phyloP scores from a whole-genome alignment of 1,284 basidiomycete species.

The Apiotrichum siamense region DNA sequence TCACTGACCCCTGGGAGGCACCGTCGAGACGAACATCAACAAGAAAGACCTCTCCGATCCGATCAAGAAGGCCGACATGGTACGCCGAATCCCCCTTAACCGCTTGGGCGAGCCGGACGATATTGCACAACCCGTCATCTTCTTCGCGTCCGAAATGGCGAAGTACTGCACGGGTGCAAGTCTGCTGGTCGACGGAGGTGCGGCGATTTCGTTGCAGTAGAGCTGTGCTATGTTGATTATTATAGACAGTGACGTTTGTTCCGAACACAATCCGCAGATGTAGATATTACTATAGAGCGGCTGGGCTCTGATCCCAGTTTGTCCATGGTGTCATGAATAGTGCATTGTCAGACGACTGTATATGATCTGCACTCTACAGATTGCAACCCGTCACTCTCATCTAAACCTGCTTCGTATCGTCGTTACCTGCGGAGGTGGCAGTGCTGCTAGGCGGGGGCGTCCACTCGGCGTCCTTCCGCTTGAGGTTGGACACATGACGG shows the following conservation, averaged over 20 bases:
- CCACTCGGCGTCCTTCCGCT: constrained; percentile 13
- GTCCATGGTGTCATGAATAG: constrained; percentile 1
- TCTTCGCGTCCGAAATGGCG: constrained; percentile 67
- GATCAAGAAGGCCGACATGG: constrained; percentile 60
- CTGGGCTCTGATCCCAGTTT: too few species aligned
- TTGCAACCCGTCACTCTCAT: neutral
- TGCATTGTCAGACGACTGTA: constrained; percentile 16
- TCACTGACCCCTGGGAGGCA: constrained; percentile 52
- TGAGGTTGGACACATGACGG: constrained; percentile 43
- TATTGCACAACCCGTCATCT: constrained; percentile 68
- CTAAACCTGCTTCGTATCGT: neutral
- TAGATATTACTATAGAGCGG: too few species aligned
- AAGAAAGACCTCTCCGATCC: constrained; percentile 63
- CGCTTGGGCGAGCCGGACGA: constrained; percentile 69
- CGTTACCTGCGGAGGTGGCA: neutral
- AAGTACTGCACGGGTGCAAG: constrained; percentile 52
- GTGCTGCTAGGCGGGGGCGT: constrained; percentile 2
- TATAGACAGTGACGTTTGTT: too few species aligned
- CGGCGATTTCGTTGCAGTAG: constrained; percentile 71
- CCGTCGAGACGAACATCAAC: constrained; percentile 69
- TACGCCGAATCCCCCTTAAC: constrained; percentile 61
- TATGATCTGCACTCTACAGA: neutral
- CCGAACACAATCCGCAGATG: too few species aligned
- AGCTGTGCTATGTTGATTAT: too few species aligned
- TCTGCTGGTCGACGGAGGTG: constrained; percentile 68